phyloP scores from a whole-genome alignment of 495 filamentous ascomycete species.

The Amniculicola lignicola region DNA sequence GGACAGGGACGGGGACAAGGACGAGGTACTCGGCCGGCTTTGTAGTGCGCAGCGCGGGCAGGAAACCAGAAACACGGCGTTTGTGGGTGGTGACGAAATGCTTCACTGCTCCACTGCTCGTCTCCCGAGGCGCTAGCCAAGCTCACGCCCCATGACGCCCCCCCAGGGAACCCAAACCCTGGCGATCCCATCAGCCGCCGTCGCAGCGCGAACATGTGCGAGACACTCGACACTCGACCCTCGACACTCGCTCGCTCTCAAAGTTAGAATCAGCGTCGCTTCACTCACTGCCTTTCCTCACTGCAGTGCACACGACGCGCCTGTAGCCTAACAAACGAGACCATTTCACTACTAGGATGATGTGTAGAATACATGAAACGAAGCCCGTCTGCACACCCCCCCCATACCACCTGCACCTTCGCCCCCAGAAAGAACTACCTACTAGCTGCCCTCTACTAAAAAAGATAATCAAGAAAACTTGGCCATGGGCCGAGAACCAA shows the following conservation, averaged over 20 bases:
- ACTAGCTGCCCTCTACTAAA: slow-evolving; percentile 28
- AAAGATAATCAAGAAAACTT: slow-evolving; percentile 7
- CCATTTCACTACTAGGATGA: slow-evolving; percentile 33
- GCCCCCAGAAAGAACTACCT: slow-evolving; percentile 22
- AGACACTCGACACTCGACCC: too few relatives aligned
- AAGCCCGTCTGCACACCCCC: slow-evolving; percentile 17
- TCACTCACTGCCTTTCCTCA: too few relatives aligned
- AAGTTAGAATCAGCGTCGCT: too few relatives aligned
- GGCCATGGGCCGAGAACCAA: slow-evolving; percentile 4
- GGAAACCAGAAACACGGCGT: slow-evolving; percentile 27
- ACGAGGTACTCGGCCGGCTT: slow-evolving; percentile 6
- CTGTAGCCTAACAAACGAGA: slow-evolving; percentile 31
- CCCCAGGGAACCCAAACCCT: background rate
- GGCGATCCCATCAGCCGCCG: slow-evolving; percentile 13
- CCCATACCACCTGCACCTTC: slow-evolving; percentile 1
- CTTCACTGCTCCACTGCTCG: slow-evolving; percentile 10
- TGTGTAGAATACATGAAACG: slow-evolving; percentile 35
- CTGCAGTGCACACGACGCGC: too few relatives aligned
- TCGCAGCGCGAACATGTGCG: slow-evolving; percentile 1
- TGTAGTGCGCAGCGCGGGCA: slow-evolving; percentile 2
- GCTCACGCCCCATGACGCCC: slow-evolving; percentile 16
- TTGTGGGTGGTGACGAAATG: slow-evolving; percentile 35
- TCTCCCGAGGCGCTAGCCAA: slow-evolving; percentile 6
- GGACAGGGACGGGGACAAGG: background rate
- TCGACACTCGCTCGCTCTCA: too few relatives aligned